Evolutionary conservation across 2,329 filamentous ascomycete genomes (phyloP).

Genomic region (Aspergillus sclerotialis): DNA sequence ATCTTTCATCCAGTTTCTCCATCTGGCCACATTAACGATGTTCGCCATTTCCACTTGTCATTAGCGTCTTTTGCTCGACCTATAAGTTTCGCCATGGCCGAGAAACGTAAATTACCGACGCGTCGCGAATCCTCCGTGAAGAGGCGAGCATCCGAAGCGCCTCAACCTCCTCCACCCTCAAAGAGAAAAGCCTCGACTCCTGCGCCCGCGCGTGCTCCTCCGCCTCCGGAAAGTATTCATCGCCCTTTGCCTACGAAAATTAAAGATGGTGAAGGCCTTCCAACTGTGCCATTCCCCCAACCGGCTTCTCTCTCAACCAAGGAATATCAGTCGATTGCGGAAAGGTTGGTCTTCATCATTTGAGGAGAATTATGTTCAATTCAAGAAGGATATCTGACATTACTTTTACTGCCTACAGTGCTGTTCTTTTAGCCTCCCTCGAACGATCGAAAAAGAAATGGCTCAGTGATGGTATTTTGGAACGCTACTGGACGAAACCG

Average conservation of each 20-base stretch:
- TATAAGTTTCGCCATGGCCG: slow-evolving; percentile 31
- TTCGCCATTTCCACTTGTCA: too few species aligned
- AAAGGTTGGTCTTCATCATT: slow-evolving; percentile 45
- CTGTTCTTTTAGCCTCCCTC: slow-evolving; percentile 51
- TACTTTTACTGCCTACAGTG: slow-evolving; percentile 30
- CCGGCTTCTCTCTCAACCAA: slow-evolving; percentile 38
- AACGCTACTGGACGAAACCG: slow-evolving; percentile 53
- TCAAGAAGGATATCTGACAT: background rate
- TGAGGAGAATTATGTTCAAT: background rate
- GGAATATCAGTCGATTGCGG: slow-evolving; percentile 55
- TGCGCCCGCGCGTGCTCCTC: slow-evolving; percentile 17
- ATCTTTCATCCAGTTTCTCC: too few species aligned
- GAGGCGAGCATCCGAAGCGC: slow-evolving; percentile 34
- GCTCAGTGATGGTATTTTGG: slow-evolving; percentile 48
- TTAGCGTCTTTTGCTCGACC: too few species aligned
- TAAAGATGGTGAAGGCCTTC: slow-evolving; percentile 47
- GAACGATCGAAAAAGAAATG: slow-evolving; percentile 54
- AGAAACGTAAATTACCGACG: slow-evolving; percentile 38
- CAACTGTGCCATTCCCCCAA: slow-evolving; percentile 47
- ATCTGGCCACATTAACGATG: too few species aligned
- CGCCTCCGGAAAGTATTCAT: slow-evolving; percentile 25
- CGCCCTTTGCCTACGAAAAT: slow-evolving; percentile 46
- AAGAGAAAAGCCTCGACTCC: slow-evolving; percentile 31
- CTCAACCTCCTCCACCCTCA: slow-evolving; percentile 16
- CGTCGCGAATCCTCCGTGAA: slow-evolving; percentile 39